A percentile compares a stretch with the other conserved stretches of the same genome.
Conservation (phyloP, 495 filamentous ascomycete species). For the Echria macrotheca region DNA sequence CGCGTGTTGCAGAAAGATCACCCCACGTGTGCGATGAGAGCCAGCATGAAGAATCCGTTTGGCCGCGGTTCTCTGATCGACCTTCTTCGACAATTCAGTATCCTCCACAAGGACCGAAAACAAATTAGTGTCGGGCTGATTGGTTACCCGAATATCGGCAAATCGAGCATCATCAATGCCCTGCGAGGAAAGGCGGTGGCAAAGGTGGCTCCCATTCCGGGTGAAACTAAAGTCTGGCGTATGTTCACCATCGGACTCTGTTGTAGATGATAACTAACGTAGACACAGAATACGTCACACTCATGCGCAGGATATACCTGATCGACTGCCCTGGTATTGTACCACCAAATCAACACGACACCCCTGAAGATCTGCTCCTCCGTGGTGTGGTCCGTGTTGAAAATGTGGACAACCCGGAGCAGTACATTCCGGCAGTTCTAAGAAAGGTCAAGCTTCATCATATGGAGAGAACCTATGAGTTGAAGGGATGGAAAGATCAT, state of each 20-base stretch:
- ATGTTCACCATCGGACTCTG: no score
- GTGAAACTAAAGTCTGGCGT: constrained; percentile 86
- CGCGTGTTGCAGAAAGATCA: constrained; percentile 54
- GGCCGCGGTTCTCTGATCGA: constrained; percentile 57
- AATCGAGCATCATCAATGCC: constrained; percentile 90
- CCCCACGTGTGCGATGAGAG: constrained; percentile 90
- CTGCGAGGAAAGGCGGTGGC: constrained; percentile 88
- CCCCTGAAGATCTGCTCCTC: constrained; percentile 82
- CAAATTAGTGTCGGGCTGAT: constrained; percentile 88
- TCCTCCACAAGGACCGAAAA: constrained; percentile 83
- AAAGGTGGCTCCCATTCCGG: constrained; percentile 91
- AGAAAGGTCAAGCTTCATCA: constrained; percentile 76
- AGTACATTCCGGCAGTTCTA: constrained; percentile 85
- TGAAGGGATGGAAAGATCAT: constrained; percentile 67
- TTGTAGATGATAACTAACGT: no score
- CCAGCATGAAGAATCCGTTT: constrained; percentile 87
- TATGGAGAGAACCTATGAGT: constrained; percentile 86
- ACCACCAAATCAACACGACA: constrained; percentile 77
- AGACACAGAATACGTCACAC: constrained; percentile 92
- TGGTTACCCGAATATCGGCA: constrained; percentile 71
- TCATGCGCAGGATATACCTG: constrained; percentile 95
- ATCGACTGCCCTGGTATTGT: constrained; percentile 97
- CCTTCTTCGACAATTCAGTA: constrained; percentile 86
- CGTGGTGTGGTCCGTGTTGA: constrained; percentile 89
- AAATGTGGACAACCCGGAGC: constrained; percentile 90